Evolutionary conservation across 495 filamentous ascomycete species (phyloP), one percentile per base, ranked within the genome.

Genomic region (Trichoderma asperelloides): DNA sequence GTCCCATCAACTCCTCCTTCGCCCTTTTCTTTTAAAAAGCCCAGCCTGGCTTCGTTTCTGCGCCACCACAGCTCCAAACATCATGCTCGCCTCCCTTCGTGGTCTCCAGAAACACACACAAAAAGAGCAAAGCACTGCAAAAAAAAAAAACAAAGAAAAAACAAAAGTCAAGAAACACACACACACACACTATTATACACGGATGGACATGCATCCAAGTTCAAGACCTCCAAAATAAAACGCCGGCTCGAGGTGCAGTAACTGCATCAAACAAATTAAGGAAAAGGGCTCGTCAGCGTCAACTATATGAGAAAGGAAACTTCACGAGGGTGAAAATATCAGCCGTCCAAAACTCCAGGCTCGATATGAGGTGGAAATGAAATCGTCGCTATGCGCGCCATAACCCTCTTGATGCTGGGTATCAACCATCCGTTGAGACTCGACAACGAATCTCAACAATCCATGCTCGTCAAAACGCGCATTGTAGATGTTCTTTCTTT

Each of bases 281-380:
- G 47, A 51, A 60, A 60, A 16, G 4, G 55, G 28, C 55, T 60
- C n/a, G 55, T 60, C 27, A 60, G 27, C 27, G 27, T 60, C 11
- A 7, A 18, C 12, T 3, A 51, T 3, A 51, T 23, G 47, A 51
- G 18, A 60, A 60, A 60, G 27, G 55, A 60, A 60, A 60, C 30
- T 27, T 4, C 27, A 30, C 27, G 55, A 28, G 12, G 27, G 27
- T 18, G 55, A 60, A 30, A 60, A 18, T 30, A 30, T 60, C 18
- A 60, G 25, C 55, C 25, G 55, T 30, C 55, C 25, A 33, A 60
- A 60, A 60, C 55, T 60, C 55, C 55, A 60, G 27, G 55, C 55
- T 60, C 55, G 27, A 60, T 27, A 18, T 60, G 55, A 28, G 55
- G 15, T 30, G 55, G 55, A 8, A 60, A 28, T 25, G 55, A 60